Conservation (phyloP, 306 rosid species). For the Abrus precatorius region DNA sequence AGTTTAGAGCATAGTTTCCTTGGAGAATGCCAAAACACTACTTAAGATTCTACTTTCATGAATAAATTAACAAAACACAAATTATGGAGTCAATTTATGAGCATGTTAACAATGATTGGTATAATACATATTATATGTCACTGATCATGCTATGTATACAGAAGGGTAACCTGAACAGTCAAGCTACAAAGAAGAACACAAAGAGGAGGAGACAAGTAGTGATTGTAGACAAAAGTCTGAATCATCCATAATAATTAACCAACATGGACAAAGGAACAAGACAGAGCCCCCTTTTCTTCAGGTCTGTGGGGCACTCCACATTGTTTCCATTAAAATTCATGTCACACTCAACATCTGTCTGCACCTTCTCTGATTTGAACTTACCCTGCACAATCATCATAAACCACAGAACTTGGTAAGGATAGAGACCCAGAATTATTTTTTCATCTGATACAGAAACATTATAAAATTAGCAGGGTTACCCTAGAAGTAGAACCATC, state of each 20-base stretch:
- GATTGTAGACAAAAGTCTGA: not conserved
- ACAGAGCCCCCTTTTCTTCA: constrained; percentile 77
- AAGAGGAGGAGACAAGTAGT: not conserved
- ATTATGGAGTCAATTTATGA: constrained; percentile 28
- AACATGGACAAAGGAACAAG: constrained; percentile 85
- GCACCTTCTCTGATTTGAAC: constrained; percentile 47
- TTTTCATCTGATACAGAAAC: constrained; percentile 3
- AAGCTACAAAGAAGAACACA: constrained; percentile 43
- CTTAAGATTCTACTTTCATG: not conserved
- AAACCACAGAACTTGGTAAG: constrained; percentile 12
- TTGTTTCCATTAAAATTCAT: constrained; percentile 44
- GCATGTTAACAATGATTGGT: constrained; percentile 46
- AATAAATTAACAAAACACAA: constrained; percentile 29
- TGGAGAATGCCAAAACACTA: constrained; percentile 27
- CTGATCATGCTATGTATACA: constrained; percentile 41
- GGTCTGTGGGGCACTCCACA: constrained; percentile 55
- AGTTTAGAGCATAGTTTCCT: not conserved
- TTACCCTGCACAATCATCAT: constrained; percentile 59
- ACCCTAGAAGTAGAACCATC: constrained; percentile 66
- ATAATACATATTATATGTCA: constrained; percentile 41
- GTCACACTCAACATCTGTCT: constrained; percentile 45
- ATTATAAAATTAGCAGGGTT: constrained; percentile 21
- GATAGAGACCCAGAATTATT: not conserved
- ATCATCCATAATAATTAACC: constrained; percentile 70
- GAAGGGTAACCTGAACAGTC: constrained; percentile 25